These are phyloP conservation scores for Gaeumannomyces sp. DNA, from an alignment of 2,329 filamentous ascomycete genomes.

Conservation along the genomic window DNA sequence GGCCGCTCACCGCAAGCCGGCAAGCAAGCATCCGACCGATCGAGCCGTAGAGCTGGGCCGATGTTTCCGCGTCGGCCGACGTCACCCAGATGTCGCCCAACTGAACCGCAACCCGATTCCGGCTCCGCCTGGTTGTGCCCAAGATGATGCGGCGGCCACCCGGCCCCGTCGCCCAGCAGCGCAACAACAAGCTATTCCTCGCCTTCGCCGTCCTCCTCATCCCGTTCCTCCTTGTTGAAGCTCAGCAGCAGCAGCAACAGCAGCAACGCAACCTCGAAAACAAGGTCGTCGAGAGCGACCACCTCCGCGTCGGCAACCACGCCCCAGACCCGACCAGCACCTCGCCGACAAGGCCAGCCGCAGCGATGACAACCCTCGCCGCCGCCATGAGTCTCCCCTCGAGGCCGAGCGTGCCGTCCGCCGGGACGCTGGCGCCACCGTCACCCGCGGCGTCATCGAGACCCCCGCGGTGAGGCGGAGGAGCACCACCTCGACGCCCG, in stretches of 20 bases:
- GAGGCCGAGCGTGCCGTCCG: not conserved
- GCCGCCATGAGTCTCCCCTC: slow-evolving; percentile 9
- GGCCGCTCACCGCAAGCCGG: not conserved
- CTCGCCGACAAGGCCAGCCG: slow-evolving; percentile 11
- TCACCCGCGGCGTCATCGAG: slow-evolving; percentile 20
- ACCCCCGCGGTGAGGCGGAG: slow-evolving; percentile 22
- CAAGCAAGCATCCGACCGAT: not conserved
- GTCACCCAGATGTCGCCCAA: slow-evolving; percentile 8
- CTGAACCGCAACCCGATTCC: slow-evolving; percentile 4
- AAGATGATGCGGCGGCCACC: slow-evolving; percentile 60
- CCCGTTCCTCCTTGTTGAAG: slow-evolving; percentile 51
- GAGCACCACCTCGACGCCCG: slow-evolving; percentile 14
- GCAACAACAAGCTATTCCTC: slow-evolving; percentile 36
- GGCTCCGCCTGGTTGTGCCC: slow-evolving; percentile 22
- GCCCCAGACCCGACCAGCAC: slow-evolving; percentile 3
- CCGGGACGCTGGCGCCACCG: slow-evolving; percentile 19
- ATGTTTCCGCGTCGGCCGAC: slow-evolving; percentile 4
- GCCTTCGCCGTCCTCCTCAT: slow-evolving; percentile 54
- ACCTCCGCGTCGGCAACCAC: slow-evolving; percentile 4
- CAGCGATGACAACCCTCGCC: slow-evolving; percentile 18
- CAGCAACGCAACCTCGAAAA: slow-evolving; percentile 13
- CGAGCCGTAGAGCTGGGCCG: slow-evolving; percentile 2
- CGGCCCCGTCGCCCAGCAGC: slow-evolving; percentile 45
- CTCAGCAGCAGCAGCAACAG: slow-evolving; percentile 55
- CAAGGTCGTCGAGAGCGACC: slow-evolving; percentile 6